Evolutionary conservation across 192 early-diverging fungal species (phyloP).

Genomic region (Backusella mclennaniae): DNA sequence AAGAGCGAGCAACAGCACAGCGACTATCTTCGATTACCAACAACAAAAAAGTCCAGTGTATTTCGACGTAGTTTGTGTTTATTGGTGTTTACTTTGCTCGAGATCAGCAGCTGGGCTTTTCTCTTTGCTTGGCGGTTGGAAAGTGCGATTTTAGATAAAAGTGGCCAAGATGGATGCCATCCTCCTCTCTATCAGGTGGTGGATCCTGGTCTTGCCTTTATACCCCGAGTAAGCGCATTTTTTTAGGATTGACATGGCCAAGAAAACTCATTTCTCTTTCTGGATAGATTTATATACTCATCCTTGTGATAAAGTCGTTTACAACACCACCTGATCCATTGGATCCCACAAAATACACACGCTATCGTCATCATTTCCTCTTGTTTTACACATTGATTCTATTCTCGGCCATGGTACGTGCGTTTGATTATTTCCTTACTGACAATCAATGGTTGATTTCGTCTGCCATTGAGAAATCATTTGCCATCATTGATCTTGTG

Average conservation of each 20-base stretch:
- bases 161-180: not conserved
- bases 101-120: constrained; percentile 34
- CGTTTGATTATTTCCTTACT: constrained; percentile 1
- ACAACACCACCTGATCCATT: constrained; percentile 29
- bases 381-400: constrained; percentile 21
- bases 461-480: constrained; percentile 16
- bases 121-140: constrained; percentile 36
- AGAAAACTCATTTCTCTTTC: no score
- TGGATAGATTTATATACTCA: constrained; percentile 30
- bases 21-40: constrained; percentile 30
- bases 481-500: constrained; percentile 1
- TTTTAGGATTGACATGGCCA: not conserved
- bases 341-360: constrained; percentile 25
- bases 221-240: constrained; percentile 15
- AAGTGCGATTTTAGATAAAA: constrained; percentile 23
- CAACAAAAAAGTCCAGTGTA: constrained; percentile 7
- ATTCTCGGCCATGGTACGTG: constrained; percentile 3
- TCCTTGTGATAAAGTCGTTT: constrained; percentile 35
- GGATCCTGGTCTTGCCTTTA: constrained; percentile 19
- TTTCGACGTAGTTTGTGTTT: constrained; percentile 16
- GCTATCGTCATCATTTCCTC: constrained; percentile 35
- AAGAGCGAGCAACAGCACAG: not conserved
- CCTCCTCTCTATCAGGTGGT: constrained; percentile 22
- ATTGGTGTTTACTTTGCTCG: constrained; percentile 16
- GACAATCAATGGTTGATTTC: not conserved